Evolutionary conservation across 352 stramenopile species (phyloP).

Genomic region (Phytophthora multivora): DNA sequence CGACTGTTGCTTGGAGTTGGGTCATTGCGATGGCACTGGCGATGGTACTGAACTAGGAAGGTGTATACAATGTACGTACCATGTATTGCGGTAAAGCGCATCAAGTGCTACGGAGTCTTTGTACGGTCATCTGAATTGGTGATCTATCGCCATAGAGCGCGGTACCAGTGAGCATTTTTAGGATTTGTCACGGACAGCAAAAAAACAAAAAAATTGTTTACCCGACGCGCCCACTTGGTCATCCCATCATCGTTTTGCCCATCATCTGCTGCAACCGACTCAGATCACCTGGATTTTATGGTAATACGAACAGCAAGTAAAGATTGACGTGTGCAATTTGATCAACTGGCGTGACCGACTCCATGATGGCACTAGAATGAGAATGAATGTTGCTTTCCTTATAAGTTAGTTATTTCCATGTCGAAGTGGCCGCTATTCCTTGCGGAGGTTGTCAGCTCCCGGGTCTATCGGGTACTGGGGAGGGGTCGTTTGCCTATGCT

Average conservation of each 20-base stretch:
- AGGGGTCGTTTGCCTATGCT: slow-evolving; percentile 3
- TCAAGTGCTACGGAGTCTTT: not conserved
- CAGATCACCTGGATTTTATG: slow-evolving; percentile 6
- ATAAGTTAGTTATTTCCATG: slow-evolving; percentile 27
- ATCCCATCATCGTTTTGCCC: slow-evolving; percentile 2
- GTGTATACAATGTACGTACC: no score
- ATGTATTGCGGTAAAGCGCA: slow-evolving; percentile 1
- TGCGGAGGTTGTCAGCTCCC: slow-evolving; percentile 5
- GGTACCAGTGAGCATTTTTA: no score
- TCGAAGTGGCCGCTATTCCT: not conserved
- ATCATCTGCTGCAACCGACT: slow-evolving; percentile 5
- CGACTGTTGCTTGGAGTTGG: not conserved
- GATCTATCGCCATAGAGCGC: not conserved
- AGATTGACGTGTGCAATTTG: not conserved
- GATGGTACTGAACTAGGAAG: slow-evolving; percentile 9
- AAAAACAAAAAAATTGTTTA: no score
- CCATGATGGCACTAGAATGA: not conserved
- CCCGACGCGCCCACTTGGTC: slow-evolving; percentile 1
- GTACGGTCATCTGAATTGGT: no score
- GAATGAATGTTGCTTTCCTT: slow-evolving; percentile 7
- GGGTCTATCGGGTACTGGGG: slow-evolving; percentile 19
- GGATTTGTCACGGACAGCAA: no score
- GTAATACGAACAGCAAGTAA: slow-evolving; percentile 7
- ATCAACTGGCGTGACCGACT: not conserved
- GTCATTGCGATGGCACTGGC: not conserved